phyloP scores from a whole-genome alignment of 208 protist species.

The Crithidia sp. region DNA sequence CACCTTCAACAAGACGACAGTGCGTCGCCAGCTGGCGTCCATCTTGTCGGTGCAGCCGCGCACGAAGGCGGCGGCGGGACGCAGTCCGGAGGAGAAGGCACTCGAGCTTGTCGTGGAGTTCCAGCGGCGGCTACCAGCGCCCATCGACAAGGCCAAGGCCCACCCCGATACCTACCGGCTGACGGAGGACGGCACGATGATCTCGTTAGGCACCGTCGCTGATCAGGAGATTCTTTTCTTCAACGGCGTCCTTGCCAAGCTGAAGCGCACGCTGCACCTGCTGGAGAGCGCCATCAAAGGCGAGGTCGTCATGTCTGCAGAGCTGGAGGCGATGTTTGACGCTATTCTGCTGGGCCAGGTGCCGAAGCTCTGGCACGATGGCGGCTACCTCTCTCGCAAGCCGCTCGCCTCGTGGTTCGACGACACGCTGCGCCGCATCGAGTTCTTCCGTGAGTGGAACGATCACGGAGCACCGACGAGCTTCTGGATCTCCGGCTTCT shows the following conservation, averaged over 20 bases:
- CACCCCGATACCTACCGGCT: conserved; percentile 89
- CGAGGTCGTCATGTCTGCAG: conserved; percentile 91
- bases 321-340: conserved; percentile 93
- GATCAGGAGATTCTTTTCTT: conserved; percentile 93
- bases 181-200: conserved; percentile 86
- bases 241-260: conserved; percentile 82
- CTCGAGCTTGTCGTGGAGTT: conserved; percentile 83
- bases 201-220: conserved; percentile 90
- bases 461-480: conserved; percentile 88
- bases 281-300: conserved; percentile 88
- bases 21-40: conserved; percentile 81
- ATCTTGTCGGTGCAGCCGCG: conserved; percentile 93
- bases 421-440: conserved; percentile 92
- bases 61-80: conserved; percentile 48
- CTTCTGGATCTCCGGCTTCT: conserved; percentile 98
- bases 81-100: conserved; percentile 74
- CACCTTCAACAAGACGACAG: conserved; percentile 91
- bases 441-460: conserved; percentile 96
- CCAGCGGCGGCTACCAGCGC: conserved; percentile 65
- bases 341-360: conserved; percentile 91
- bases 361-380: conserved; percentile 90
- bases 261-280: conserved; percentile 72
- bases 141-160: conserved; percentile 84
- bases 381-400: conserved; percentile 96
- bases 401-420: conserved; percentile 96